Conservation (phyloP, 768 basidiomycete genomes). For the Auricularia sp. region DNA sequence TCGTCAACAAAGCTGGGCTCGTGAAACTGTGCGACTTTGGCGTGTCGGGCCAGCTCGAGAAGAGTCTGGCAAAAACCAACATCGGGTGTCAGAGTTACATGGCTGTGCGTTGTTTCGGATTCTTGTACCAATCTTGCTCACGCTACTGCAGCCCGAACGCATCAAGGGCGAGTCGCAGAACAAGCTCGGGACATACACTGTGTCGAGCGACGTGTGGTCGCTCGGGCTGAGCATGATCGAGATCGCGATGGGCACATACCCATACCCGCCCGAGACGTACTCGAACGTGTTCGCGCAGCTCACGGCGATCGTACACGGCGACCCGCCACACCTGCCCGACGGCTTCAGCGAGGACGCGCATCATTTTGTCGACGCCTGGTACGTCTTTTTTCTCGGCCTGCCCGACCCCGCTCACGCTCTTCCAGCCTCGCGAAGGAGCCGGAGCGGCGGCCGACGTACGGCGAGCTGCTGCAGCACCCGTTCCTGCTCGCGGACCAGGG, state of each 20-base stretch:
- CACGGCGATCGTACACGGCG: constrained; percentile 93
- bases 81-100: constrained; percentile 99
- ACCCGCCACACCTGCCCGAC: constrained; percentile 77
- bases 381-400: constrained; percentile 8
- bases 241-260: constrained; percentile 81
- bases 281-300: constrained; percentile 93
- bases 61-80: constrained; percentile 92
- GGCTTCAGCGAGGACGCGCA: constrained; percentile 57
- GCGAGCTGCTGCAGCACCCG: constrained; percentile 70
- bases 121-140: constrained; percentile 2
- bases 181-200: constrained; percentile 81
- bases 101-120: constrained; percentile 54
- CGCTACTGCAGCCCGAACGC: constrained; percentile 65
- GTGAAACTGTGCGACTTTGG: constrained; percentile 98
- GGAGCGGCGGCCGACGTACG: constrained; percentile 68
- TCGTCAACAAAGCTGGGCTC: constrained; percentile 78
- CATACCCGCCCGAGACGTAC: constrained; percentile 96
- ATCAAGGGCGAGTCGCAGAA: constrained; percentile 91
- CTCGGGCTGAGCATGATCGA: constrained; percentile 91
- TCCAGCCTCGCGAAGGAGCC: constrained; percentile 63
- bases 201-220: constrained; percentile 96
- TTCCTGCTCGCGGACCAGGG: constrained; percentile 56
- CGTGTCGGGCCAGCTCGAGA: constrained; percentile 96
- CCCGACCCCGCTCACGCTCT: neutral
- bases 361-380: constrained; percentile 74